phyloP scores from a whole-genome alignment of 2,329 filamentous ascomycete genomes.

The Thielaviopsis musarum region DNA sequence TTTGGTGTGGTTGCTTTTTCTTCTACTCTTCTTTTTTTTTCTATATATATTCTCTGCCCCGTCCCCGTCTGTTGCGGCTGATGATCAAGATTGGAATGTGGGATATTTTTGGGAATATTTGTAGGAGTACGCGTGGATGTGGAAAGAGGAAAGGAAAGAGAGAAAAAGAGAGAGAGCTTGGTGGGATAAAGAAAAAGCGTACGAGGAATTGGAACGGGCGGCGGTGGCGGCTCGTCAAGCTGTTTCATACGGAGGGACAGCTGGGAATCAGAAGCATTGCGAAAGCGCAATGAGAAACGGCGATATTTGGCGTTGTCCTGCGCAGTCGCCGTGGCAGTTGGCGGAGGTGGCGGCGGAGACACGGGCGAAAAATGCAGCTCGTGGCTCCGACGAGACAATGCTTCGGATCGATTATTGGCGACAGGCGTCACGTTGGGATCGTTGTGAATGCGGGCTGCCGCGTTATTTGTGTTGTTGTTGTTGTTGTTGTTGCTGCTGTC shows the following conservation, averaged over 20 bases:
- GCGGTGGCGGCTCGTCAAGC: slow-evolving; percentile 37
- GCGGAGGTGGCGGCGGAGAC: background rate
- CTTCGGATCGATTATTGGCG: slow-evolving; percentile 15
- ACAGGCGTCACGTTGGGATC: slow-evolving; percentile 4
- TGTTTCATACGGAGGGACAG: slow-evolving; percentile 60
- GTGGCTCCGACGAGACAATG: slow-evolving; percentile 13
- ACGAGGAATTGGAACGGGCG: slow-evolving; percentile 39
- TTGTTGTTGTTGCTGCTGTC: background rate
- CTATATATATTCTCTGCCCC: background rate
- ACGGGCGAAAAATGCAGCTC: background rate
- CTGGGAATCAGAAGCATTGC: slow-evolving; percentile 87
- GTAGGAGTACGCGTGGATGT: background rate
- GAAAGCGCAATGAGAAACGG: slow-evolving; percentile 59
- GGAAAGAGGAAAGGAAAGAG: background rate
- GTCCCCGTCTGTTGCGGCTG: no score
- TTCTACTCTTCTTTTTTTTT: background rate
- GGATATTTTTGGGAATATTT: background rate
- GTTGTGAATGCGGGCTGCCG: background rate
- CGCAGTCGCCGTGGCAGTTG: slow-evolving; percentile 13
- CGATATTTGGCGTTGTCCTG: slow-evolving; percentile 30
- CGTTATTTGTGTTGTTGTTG: background rate
- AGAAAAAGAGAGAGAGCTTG: background rate
- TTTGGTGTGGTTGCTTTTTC: background rate
- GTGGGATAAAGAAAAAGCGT: slow-evolving; percentile 17
- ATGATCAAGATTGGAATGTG: background rate